Conservation (phyloP, 2,329 filamentous ascomycete species). For the Cladophialophora psammophila region DNA sequence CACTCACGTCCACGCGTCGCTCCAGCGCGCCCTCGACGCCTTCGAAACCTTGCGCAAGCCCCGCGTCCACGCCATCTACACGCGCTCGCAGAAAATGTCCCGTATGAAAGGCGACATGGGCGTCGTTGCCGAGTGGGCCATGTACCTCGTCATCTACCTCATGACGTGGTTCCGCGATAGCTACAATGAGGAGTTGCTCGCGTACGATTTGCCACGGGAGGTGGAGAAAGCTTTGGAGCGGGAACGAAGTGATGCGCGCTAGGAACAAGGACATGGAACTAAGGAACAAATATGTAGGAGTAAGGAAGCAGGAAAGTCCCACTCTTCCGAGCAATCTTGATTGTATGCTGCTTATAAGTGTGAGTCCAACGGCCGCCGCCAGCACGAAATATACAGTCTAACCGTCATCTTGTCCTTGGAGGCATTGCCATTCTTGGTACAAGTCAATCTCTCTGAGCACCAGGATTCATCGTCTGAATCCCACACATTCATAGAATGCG, state of each 20-base stretch:
- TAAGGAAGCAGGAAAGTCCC: not conserved
- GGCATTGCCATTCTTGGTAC: not conserved
- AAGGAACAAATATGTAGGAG: not conserved
- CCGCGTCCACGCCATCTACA: conserved; percentile 46
- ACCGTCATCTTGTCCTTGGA: conserved; percentile 1
- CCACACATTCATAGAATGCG: not conserved
- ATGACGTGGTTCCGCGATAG: conserved; percentile 43
- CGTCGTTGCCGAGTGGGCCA: conserved; percentile 47
- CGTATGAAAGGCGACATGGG: conserved; percentile 47
- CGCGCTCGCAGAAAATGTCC: conserved; percentile 46
- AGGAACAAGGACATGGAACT: not conserved
- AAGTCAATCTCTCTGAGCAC: not conserved
- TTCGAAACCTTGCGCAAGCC: conserved; percentile 49
- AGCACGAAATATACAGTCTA: conserved; percentile 1
- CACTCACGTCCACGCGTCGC: not conserved
- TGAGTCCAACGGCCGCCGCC: not conserved
- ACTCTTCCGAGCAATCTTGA: not conserved
- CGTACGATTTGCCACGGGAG: conserved; percentile 42
- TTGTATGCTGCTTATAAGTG: not conserved
- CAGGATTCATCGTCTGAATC: not conserved
- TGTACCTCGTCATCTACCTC: conserved; percentile 50
- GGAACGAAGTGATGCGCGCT: not conserved
- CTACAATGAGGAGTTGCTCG: conserved; percentile 39
- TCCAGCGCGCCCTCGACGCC: conserved; percentile 41
- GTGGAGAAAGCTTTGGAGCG: conserved; percentile 29